Conservation (phyloP, 2,329 filamentous ascomycete genomes). For the Aulographum hederae region DNA sequence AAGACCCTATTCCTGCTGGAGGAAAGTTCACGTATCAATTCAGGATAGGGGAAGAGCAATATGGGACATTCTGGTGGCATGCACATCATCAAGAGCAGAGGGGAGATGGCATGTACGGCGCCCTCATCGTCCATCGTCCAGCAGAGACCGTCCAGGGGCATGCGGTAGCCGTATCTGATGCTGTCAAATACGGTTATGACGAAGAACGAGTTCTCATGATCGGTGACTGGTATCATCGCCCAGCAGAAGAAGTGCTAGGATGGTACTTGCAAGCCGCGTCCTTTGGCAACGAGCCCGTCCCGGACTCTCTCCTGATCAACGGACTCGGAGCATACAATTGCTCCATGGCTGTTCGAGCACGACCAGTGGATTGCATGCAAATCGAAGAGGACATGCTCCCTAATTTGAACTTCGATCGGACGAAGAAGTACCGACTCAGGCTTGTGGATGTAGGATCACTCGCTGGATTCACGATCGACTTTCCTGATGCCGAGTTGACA, state of each 20-base stretch:
- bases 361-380: neutral
- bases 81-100: slow-evolving; percentile 24
- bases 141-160: slow-evolving; percentile 3
- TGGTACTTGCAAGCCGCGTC: slow-evolving; percentile 25
- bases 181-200: slow-evolving; percentile 12
- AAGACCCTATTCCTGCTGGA: slow-evolving; percentile 9
- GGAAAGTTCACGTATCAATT: slow-evolving; percentile 14
- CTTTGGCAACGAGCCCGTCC: slow-evolving; percentile 12
- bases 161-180: too few species aligned
- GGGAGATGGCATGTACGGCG: slow-evolving; percentile 29
- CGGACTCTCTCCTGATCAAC: slow-evolving; percentile 30
- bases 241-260: slow-evolving; percentile 18
- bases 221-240: slow-evolving; percentile 28
- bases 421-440: slow-evolving; percentile 23
- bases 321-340: slow-evolving; percentile 27
- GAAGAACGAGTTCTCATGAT: slow-evolving; percentile 27
- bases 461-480: neutral
- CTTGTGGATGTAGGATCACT: slow-evolving; percentile 20
- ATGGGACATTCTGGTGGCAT: slow-evolving; percentile 28
- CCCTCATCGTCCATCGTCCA: slow-evolving; percentile 26
- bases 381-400: slow-evolving; percentile 25
- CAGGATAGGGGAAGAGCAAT: neutral
- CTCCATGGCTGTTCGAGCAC: slow-evolving; percentile 7
- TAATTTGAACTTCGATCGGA: slow-evolving; percentile 22
- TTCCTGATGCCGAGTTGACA: neutral